A percentile compares a stretch with the other conserved stretches of the same genome.
Conservation (phyloP, 1,284 basidiomycete genomes). For the Grifola frondosa region DNA sequence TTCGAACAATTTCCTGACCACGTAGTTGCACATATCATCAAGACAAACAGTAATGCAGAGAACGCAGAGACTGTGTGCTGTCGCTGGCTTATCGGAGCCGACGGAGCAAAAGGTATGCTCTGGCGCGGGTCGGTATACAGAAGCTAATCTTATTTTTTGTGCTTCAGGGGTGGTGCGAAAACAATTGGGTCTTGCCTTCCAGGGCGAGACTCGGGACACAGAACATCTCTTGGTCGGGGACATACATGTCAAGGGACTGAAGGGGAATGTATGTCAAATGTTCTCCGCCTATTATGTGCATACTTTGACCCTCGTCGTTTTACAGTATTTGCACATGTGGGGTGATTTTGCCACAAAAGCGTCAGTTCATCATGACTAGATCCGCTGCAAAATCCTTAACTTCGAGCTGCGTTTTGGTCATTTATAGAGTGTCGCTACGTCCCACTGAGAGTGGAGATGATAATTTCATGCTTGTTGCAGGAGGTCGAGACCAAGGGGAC, state of each 20-base stretch:
- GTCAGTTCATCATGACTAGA: too few relatives aligned
- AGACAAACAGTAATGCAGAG: slow-evolving; percentile 4
- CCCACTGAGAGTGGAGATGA: too few relatives aligned
- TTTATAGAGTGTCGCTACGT: too few relatives aligned
- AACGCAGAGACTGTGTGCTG: slow-evolving; percentile 8
- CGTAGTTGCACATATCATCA: slow-evolving; percentile 20
- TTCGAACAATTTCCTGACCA: slow-evolving; percentile 25
- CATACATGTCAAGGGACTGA: slow-evolving; percentile 27
- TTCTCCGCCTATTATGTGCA: too few relatives aligned
- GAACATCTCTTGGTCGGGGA: slow-evolving; percentile 33
- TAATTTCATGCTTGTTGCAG: too few relatives aligned
- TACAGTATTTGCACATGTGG: slow-evolving; percentile 34
- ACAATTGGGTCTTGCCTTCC: slow-evolving; percentile 29
- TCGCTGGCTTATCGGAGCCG: slow-evolving; percentile 34
- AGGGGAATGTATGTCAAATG: too few relatives aligned
- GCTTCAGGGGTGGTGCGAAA: slow-evolving; percentile 30
- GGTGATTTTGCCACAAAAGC: too few relatives aligned
- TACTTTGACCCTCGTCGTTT: too few relatives aligned
- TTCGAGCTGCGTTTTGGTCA: too few relatives aligned
- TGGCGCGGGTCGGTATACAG: background rate
- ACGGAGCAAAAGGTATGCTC: slow-evolving; percentile 34
- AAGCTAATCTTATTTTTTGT: background rate
- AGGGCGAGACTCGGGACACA: slow-evolving; percentile 29
- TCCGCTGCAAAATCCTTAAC: too few relatives aligned
- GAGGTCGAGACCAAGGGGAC: too few relatives aligned